Conservation (phyloP, 257 asterid species). For the Salvia hispanica region DNA sequence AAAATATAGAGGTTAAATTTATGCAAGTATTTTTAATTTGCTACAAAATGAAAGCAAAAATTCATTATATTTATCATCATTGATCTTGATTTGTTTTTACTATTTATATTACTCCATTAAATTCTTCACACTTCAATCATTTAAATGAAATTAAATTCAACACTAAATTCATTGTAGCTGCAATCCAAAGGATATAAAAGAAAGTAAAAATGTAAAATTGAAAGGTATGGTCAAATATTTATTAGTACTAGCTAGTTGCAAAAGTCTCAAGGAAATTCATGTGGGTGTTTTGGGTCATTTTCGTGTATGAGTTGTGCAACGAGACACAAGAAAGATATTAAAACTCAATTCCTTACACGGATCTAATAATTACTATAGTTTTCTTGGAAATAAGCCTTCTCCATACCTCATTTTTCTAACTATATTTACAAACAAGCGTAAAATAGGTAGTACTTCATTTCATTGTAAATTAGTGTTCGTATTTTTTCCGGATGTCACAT, state of each 20-base stretch:
- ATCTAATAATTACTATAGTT: neutral
- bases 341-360: slow-evolving; percentile 30
- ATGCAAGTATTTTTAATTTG: too few relatives aligned
- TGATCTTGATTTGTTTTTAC: too few relatives aligned
- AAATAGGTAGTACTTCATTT: neutral
- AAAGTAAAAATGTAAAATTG: too few relatives aligned
- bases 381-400: too few relatives aligned
- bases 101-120: neutral
- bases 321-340: slow-evolving; percentile 14
- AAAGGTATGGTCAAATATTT: slow-evolving; percentile 20
- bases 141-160: too few relatives aligned
- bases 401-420: neutral
- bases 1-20: too few relatives aligned
- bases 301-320: slow-evolving; percentile 30
- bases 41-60: too few relatives aligned
- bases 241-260: neutral
- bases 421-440: neutral
- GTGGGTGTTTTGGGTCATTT: slow-evolving; percentile 55
- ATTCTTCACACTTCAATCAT: neutral
- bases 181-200: too few relatives aligned
- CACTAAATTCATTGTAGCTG: too few relatives aligned
- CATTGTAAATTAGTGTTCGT: neutral
- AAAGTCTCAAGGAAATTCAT: slow-evolving; percentile 29
- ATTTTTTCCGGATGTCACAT: too few relatives aligned
- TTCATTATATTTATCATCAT: too few relatives aligned